Evolutionary conservation across 805 yeast genomes (phyloP), one percentile per base, ranked within the genome.

Genomic region (Cyberlindnera petersonii): DNA sequence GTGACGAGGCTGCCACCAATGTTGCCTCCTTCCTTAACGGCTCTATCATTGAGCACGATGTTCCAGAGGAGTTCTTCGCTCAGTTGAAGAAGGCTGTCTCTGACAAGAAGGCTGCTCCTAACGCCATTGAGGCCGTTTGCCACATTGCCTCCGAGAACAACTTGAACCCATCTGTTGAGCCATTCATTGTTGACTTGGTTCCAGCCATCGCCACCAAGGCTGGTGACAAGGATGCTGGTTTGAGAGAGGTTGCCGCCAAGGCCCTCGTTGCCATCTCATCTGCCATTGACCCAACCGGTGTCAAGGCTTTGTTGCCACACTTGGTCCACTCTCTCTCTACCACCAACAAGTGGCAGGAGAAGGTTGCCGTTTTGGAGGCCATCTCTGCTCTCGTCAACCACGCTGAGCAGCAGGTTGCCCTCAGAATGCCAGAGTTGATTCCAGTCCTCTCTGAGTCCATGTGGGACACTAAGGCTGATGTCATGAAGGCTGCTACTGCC

Each of bases 391-490:
- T 91, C 63, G 98, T 93, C 59, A 95, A 86, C 65, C 76, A 87
- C 56, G 96, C 98, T 59, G 91, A 89, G 71, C 84, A 72, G 59
- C 99, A 89, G 78, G 75, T 93, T 57, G 96, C 98, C 58, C 79
- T 93, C 63, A 88, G 98, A 80, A 93, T 93, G 98, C 96, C 98
- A 63, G 98, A 93, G 78, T 81, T 93, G 68, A 91, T 93, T 62
- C 98, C 99, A 70, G 93, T 83, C 55, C 75, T 93, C 61, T 93
- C 98, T 59, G 99, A 93, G 77, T 87, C 97, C 61, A 93, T 93
- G 98, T 93, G 99, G 99, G 98, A 93, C 74, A 93, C 99, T 72
- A 93, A 93, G 82, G 76, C 78, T 72, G 98, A 93, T 65, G 98
- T 93, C 66, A 93, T 93, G 83, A 78, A 75, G 57, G 95, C 94